Evolutionary conservation across 2,329 filamentous ascomycete species (phyloP).

Genomic region (Trematosphaeria pertusa): DNA sequence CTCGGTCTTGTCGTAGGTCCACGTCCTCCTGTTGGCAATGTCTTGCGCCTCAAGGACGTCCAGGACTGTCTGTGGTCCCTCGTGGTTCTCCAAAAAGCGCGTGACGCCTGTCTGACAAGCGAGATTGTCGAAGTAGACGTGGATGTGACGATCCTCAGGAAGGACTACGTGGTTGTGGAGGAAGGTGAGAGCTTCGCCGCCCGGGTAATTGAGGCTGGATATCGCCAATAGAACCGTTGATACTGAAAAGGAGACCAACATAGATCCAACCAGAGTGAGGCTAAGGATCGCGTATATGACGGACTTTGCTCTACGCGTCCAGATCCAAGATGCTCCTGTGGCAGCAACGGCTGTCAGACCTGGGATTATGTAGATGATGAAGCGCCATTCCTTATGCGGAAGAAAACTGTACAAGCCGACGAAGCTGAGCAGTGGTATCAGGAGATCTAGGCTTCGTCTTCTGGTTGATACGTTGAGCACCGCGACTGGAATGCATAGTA

Average conservation of each 20-base stretch:
- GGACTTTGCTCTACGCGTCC: slow-evolving; percentile 69
- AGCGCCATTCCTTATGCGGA: slow-evolving; percentile 95
- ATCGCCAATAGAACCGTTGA: slow-evolving; percentile 75
- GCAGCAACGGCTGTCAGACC: slow-evolving; percentile 79
- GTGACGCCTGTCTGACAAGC: slow-evolving; percentile 70
- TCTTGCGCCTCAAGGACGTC: slow-evolving; percentile 33
- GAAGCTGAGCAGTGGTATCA: slow-evolving; percentile 74
- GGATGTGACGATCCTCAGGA: slow-evolving; percentile 20
- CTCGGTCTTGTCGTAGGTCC: slow-evolving; percentile 69
- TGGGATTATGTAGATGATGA: slow-evolving; percentile 88
- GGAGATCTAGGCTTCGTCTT: slow-evolving; percentile 56
- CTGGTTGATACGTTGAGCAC: slow-evolving; percentile 57
- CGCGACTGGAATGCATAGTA: slow-evolving; percentile 59
- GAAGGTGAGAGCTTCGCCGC: slow-evolving; percentile 74
- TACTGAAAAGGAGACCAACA: slow-evolving; percentile 64
- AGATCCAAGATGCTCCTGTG: slow-evolving; percentile 70
- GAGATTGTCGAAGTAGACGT: slow-evolving; percentile 66
- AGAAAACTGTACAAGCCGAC: slow-evolving; percentile 83
- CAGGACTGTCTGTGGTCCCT: slow-evolving; percentile 33
- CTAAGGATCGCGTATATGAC: slow-evolving; percentile 63
- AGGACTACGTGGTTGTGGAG: slow-evolving; percentile 45
- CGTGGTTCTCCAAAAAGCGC: slow-evolving; percentile 58
- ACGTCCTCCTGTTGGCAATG: slow-evolving; percentile 39
- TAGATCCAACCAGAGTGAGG: slow-evolving; percentile 64
- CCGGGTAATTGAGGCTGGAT: slow-evolving; percentile 92